phyloP scores from a whole-genome alignment of 129 eudicot species.

The Centrapalus pauciflorus region DNA sequence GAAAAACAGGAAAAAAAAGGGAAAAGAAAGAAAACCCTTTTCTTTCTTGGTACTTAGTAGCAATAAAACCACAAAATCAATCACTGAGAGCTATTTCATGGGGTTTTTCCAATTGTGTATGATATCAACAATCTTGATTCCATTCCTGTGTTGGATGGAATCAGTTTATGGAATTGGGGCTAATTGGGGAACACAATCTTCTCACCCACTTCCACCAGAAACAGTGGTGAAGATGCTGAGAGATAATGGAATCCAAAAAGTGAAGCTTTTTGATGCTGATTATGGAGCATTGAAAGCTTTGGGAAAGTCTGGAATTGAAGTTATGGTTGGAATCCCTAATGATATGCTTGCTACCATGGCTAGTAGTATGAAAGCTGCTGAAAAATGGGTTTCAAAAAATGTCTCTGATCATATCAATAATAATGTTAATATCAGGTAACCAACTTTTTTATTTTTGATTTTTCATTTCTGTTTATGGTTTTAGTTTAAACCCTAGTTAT shows the following conservation, averaged over 20 bases:
- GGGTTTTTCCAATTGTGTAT: slow-evolving; percentile 19
- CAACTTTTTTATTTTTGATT: neutral
- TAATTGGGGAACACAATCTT: slow-evolving; percentile 91
- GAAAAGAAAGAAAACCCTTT: neutral
- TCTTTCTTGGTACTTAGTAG: no score
- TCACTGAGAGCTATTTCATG: slow-evolving; percentile 9
- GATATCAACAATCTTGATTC: slow-evolving; percentile 24
- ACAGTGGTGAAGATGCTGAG: slow-evolving; percentile 62
- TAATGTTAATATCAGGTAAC: slow-evolving; percentile 70
- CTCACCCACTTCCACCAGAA: slow-evolving; percentile 59
- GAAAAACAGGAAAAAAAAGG: no score
- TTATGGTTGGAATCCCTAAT: slow-evolving; percentile 95
- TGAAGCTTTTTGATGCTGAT: slow-evolving; percentile 93
- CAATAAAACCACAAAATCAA: no score
- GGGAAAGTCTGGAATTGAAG: slow-evolving; percentile 66
- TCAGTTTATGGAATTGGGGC: slow-evolving; percentile 70
- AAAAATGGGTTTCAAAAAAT: slow-evolving; percentile 69
- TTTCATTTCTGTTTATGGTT: neutral
- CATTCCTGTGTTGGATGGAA: slow-evolving; percentile 9
- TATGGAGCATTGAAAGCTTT: slow-evolving; percentile 50
- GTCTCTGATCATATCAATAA: slow-evolving; percentile 45
- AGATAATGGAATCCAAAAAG: slow-evolving; percentile 80
- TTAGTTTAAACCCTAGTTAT: neutral
- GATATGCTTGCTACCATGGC: slow-evolving; percentile 66
- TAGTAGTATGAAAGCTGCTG: slow-evolving; percentile 58